A percentile compares a stretch with the other conserved stretches of the same genome.
Evolutionary conservation across 2,329 filamentous ascomycete genomes (phyloP).

Genomic region (Diaporthe velutina): DNA sequence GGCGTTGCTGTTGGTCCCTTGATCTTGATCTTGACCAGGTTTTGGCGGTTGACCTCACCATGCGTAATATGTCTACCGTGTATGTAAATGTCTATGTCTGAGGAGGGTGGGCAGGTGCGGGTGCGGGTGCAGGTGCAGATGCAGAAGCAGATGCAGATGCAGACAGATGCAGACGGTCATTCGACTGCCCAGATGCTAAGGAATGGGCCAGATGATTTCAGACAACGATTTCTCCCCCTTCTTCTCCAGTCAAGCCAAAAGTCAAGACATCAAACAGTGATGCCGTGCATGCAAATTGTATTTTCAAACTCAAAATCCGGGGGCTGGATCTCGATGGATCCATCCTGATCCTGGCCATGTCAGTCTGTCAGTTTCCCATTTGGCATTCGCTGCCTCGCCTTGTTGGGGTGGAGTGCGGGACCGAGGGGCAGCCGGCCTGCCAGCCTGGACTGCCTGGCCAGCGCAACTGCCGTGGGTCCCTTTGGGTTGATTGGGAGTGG

Average conservation of each 20-base stretch:
- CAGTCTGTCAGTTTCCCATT: conserved; percentile 1
- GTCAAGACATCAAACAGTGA: conserved; percentile 16
- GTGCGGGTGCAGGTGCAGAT: neutral
- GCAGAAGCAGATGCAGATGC: neutral
- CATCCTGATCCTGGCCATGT: conserved; percentile 3
- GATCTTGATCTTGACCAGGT: neutral
- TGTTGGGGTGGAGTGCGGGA: conserved; percentile 7
- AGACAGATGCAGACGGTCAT: neutral
- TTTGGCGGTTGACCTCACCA: conserved; percentile 3
- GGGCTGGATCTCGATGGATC: conserved; percentile 31
- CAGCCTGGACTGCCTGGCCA: conserved; percentile 4
- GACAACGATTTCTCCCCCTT: neutral
- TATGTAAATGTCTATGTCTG: too few species aligned
- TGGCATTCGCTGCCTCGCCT: neutral
- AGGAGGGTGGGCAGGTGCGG: neutral
- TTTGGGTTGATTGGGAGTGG: neutral
- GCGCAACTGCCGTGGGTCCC: conserved; percentile 23
- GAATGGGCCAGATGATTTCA: neutral
- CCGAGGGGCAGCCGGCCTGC: neutral
- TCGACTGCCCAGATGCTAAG: neutral
- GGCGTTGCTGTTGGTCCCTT: neutral
- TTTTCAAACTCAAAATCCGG: conserved; percentile 27
- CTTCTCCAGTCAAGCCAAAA: neutral
- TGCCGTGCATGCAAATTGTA: conserved; percentile 27
- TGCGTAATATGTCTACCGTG: neutral